These are phyloP conservation scores for Byssothecium circinans DNA, from an alignment of 2,329 filamentous ascomycete genomes.

Conservation along the genomic window DNA sequence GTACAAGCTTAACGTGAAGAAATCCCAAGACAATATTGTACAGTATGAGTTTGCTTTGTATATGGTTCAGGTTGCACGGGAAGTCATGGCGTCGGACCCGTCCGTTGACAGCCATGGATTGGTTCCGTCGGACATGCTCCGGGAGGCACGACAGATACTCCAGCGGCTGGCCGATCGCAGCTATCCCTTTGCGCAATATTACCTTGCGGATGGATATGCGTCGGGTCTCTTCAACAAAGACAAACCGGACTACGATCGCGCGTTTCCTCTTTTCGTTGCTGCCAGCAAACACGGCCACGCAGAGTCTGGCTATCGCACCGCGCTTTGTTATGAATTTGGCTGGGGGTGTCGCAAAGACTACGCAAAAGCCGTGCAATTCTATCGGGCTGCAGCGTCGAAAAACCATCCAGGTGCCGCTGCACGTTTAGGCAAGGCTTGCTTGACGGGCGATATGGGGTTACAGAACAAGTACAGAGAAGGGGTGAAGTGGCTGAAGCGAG, in stretches of 20 bases:
- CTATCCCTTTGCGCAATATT: constrained; percentile 97
- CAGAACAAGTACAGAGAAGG: constrained; percentile 86
- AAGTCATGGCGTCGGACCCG: constrained; percentile 53
- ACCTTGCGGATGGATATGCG: constrained; percentile 89
- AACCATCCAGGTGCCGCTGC: constrained; percentile 95
- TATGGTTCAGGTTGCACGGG: constrained; percentile 84
- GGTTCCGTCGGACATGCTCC: constrained; percentile 66
- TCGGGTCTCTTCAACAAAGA: constrained; percentile 95
- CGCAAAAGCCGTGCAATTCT: constrained; percentile 90
- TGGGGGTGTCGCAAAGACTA: constrained; percentile 93
- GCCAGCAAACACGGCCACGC: constrained; percentile 97
- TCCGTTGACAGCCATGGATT: constrained; percentile 46
- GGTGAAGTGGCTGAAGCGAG: constrained; percentile 94
- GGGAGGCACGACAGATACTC: constrained; percentile 86
- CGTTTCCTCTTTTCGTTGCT: constrained; percentile 88
- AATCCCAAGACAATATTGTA: constrained; percentile 85
- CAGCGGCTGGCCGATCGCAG: constrained; percentile 82
- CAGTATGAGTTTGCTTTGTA: constrained; percentile 97
- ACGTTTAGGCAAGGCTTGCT: constrained; percentile 84
- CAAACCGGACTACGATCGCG: constrained; percentile 86
- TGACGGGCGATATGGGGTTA: constrained; percentile 83
- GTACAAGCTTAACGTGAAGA: constrained; percentile 97
- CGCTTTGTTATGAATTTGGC: constrained; percentile 95
- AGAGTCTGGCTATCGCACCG: constrained; percentile 91
- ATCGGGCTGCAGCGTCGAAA: constrained; percentile 86